A percentile compares a stretch with the other conserved stretches of the same genome.
phyloP scores from a whole-genome alignment of 495 filamentous ascomycete species.

The Collariella sp. region DNA sequence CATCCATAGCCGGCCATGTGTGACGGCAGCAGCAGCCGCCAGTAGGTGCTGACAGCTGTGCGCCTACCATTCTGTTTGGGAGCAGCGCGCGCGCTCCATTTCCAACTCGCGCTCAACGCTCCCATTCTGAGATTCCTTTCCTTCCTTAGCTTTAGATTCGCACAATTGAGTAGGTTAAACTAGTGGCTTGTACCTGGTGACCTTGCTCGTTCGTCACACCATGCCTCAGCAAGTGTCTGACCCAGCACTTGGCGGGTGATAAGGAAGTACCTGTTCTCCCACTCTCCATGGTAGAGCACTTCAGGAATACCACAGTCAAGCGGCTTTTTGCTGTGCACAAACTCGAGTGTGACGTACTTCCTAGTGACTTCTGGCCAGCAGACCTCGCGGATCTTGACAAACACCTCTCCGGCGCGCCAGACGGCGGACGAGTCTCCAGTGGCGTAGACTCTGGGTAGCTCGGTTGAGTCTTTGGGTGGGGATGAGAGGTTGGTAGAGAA shows the following conservation, averaged over 20 bases:
- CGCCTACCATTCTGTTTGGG: too few relatives aligned
- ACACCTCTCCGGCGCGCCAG: constrained; percentile 12
- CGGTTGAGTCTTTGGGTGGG: background rate
- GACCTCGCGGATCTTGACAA: constrained; percentile 9
- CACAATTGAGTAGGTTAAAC: too few relatives aligned
- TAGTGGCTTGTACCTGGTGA: too few relatives aligned
- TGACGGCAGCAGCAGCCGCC: too few relatives aligned
- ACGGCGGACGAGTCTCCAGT: constrained; percentile 9
- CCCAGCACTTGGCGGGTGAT: constrained; percentile 3
- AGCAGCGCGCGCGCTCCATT: too few relatives aligned
- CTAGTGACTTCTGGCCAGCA: background rate
- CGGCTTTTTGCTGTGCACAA: background rate
- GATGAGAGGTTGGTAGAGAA: background rate
- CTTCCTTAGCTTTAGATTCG: too few relatives aligned
- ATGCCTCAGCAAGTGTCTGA: background rate
- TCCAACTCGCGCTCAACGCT: too few relatives aligned
- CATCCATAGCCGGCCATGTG: constrained; percentile 11
- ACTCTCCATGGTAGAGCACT: constrained; percentile 9
- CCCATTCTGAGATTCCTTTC: too few relatives aligned
- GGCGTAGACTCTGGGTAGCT: background rate
- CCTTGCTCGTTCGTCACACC: too few relatives aligned
- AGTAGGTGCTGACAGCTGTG: too few relatives aligned
- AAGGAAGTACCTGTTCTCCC: constrained; percentile 7
- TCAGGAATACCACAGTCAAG: constrained; percentile 4
- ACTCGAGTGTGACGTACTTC: constrained; percentile 12